A percentile compares a stretch with the other conserved stretches of the same genome.
Evolutionary conservation across 345 rosid species (phyloP).

Genomic region (Adansonia digitata): DNA sequence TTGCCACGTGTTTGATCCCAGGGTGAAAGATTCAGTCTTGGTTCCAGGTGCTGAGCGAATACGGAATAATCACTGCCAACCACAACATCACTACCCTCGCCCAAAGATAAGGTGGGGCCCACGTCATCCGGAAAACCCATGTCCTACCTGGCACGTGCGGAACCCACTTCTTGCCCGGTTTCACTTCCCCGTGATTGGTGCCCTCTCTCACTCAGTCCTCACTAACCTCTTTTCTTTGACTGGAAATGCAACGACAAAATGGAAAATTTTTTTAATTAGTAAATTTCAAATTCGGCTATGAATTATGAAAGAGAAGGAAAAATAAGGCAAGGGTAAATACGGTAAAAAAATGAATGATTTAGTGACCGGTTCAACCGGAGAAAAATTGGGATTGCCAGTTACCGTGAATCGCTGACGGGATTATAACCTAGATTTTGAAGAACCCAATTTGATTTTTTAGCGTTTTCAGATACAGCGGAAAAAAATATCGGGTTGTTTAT

Average conservation of each 20-base stretch:
- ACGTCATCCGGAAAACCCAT: not conserved
- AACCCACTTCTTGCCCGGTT: not conserved
- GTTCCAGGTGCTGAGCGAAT: not conserved
- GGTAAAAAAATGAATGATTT: constrained; percentile 17
- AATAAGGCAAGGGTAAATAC: constrained; percentile 21
- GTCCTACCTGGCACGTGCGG: not conserved
- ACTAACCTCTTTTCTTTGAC: not conserved
- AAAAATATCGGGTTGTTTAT: not conserved
- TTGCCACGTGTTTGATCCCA: not conserved
- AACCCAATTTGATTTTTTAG: not conserved
- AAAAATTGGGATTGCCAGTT: constrained; percentile 10
- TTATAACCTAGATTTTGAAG: not conserved
- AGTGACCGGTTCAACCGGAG: constrained; percentile 43
- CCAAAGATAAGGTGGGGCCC: not conserved
- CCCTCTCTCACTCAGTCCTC: not conserved
- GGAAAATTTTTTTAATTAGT: not conserved
- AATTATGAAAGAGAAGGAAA: not conserved
- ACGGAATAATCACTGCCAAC: not conserved
- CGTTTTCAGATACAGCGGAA: not conserved
- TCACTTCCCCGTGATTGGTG: constrained; percentile 2
- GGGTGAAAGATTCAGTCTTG: not conserved
- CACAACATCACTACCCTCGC: too few species aligned
- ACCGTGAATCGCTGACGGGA: not conserved
- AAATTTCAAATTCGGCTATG: not conserved
- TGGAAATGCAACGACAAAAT: not conserved